Conservation (phyloP, 2,329 filamentous ascomycete species). For the Pseudogymnoascus sp. region DNA sequence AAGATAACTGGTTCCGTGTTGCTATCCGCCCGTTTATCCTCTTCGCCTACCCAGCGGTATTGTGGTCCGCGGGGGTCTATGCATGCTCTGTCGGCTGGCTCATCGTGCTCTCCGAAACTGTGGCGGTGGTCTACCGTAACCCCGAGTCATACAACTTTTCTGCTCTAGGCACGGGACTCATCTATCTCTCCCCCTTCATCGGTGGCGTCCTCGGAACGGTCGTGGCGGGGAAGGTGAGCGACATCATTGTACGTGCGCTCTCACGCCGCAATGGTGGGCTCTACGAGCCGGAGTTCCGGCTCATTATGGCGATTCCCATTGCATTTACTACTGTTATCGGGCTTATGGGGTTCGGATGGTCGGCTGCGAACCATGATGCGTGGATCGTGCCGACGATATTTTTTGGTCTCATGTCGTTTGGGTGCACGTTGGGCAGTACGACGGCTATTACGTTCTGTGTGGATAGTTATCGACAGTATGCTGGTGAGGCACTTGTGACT, state of each 20-base stretch:
- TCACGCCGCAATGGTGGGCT: conserved; percentile 79
- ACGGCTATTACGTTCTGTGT: conserved; percentile 92
- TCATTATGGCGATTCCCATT: conserved; percentile 80
- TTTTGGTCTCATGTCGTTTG: conserved; percentile 87
- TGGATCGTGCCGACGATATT: conserved; percentile 94
- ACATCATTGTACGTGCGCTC: conserved; percentile 76
- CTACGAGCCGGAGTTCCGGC: conserved; percentile 88
- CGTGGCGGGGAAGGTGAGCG: conserved; percentile 80
- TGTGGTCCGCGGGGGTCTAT: conserved; percentile 84
- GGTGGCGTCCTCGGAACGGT: conserved; percentile 85
- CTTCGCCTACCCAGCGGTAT: conserved; percentile 76
- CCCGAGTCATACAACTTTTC: conserved; percentile 68
- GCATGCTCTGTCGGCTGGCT: conserved; percentile 87
- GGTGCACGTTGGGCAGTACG: conserved; percentile 80
- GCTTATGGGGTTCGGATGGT: conserved; percentile 96
- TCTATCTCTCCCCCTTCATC: conserved; percentile 85
- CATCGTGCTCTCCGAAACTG: conserved; percentile 84
- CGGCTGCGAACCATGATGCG: conserved; percentile 59
- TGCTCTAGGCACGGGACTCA: conserved; percentile 69
- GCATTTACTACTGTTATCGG: conserved; percentile 71
- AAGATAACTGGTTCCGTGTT: conserved; percentile 72
- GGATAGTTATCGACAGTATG: conserved; percentile 87
- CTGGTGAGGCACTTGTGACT: conserved; percentile 87
- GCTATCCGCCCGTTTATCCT: conserved; percentile 75
- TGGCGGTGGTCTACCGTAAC: conserved; percentile 70